These are phyloP conservation scores for Sodiomyces alkalinus DNA, from an alignment of 2,329 filamentous ascomycete species.

Conservation along the genomic window DNA sequence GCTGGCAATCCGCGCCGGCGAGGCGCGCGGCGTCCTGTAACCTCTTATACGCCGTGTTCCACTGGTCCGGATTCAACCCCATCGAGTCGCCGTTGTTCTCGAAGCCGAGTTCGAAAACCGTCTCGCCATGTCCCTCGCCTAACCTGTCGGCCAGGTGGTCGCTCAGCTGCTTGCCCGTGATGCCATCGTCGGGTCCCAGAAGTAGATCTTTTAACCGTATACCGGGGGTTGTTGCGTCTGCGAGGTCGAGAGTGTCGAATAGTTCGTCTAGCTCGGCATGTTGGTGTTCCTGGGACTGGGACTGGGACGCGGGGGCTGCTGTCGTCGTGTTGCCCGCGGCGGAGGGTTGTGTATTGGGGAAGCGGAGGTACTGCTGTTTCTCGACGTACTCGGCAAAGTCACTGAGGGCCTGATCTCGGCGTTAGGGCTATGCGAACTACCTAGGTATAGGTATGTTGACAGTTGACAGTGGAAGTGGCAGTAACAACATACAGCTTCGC, in stretches of 20 bases:
- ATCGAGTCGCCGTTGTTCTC: conserved; percentile 83
- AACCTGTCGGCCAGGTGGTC: conserved; percentile 53
- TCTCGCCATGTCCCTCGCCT: conserved; percentile 75
- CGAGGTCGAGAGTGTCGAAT: conserved; percentile 72
- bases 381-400: conserved; percentile 98
- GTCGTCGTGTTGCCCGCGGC: conserved; percentile 14
- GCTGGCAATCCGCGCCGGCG: conserved; percentile 57
- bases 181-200: conserved; percentile 44
- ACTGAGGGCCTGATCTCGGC: too few relatives aligned
- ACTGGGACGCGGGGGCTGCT: conserved; percentile 10
- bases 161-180: conserved; percentile 46
- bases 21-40: conserved; percentile 49
- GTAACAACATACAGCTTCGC: conserved; percentile 74
- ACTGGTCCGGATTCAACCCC: conserved; percentile 58
- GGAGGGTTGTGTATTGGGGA: conserved; percentile 25
- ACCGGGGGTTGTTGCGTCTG: conserved; percentile 45
- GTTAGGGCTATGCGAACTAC: too few relatives aligned
- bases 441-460: conserved; percentile 15
- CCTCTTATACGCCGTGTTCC: conserved; percentile 54
- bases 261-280: conserved; percentile 85
- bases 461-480: conserved; percentile 11
- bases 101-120: conserved; percentile 79
- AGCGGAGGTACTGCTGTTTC: conserved; percentile 69
- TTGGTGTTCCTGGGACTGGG: conserved; percentile 32
- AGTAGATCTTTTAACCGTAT: conserved; percentile 64